phyloP scores from a whole-genome alignment of 179 eudicot species.

The Camellia oleifera region DNA sequence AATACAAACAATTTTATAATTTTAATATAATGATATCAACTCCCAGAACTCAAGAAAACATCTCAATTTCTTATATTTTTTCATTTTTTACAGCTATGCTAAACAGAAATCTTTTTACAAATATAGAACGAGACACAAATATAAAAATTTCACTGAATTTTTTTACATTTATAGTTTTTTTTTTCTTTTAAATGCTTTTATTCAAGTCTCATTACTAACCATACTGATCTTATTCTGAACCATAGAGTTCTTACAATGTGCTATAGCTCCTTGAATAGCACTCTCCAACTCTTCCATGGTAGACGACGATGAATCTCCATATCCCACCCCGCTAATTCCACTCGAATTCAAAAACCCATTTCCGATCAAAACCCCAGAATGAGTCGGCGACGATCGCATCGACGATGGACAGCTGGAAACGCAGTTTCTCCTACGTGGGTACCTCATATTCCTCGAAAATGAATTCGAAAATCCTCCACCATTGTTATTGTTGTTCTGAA shows the following conservation, averaged over 20 bases:
- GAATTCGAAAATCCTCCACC: constrained; percentile 31
- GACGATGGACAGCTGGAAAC: constrained; percentile 86
- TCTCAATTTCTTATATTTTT: too few relatives aligned
- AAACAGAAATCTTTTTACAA: too few relatives aligned
- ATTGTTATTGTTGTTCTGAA: background rate
- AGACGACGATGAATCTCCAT: constrained; percentile 42
- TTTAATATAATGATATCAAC: too few relatives aligned
- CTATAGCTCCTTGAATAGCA: constrained; percentile 92
- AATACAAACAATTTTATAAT: too few relatives aligned
- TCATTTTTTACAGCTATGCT: too few relatives aligned
- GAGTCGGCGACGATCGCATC: constrained; percentile 88
- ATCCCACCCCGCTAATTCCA: background rate
- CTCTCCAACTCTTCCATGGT: constrained; percentile 86
- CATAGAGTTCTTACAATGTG: constrained; percentile 94
- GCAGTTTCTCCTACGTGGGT: constrained; percentile 36
- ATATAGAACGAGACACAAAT: too few relatives aligned
- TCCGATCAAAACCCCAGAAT: constrained; percentile 52
- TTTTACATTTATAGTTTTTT: too few relatives aligned
- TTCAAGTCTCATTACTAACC: constrained; percentile 39
- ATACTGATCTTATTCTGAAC: constrained; percentile 29
- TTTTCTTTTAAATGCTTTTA: too few relatives aligned
- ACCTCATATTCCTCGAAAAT: constrained; percentile 65
- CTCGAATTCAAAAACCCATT: constrained; percentile 27
- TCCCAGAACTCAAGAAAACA: too few relatives aligned
- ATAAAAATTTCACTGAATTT: too few relatives aligned